phyloP scores from a whole-genome alignment of 345 rosid genomes.

The Fremontodendron californicum region DNA sequence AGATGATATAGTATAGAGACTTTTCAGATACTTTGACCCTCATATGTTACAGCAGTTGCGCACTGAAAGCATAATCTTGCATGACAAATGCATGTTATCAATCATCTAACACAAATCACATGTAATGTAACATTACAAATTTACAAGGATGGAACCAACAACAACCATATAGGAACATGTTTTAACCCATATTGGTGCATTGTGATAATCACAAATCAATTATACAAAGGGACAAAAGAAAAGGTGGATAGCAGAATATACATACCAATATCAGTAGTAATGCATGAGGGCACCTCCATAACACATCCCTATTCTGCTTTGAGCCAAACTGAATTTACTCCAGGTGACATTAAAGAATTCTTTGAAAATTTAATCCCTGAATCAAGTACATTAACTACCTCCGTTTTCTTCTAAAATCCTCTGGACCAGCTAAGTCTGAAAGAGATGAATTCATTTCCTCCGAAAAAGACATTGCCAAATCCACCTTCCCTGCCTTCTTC shows the following conservation, averaged over 20 bases:
- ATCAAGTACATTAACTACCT: not conserved
- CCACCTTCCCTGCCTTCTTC: slow-evolving; percentile 50
- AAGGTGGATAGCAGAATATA: not conserved
- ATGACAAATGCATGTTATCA: not conserved
- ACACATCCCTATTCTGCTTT: not conserved
- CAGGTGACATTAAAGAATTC: not conserved
- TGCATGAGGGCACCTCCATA: not conserved
- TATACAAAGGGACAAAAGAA: not conserved
- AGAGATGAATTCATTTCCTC: slow-evolving; percentile 63
- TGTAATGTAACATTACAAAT: not conserved
- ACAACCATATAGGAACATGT: not conserved
- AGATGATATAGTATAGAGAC: no score
- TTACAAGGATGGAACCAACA: not conserved
- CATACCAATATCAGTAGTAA: slow-evolving; percentile 18
- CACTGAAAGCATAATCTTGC: not conserved
- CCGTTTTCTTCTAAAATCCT: slow-evolving; percentile 51
- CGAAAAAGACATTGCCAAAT: slow-evolving; percentile 40
- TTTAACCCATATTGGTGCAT: not conserved
- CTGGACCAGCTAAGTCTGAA: slow-evolving; percentile 52
- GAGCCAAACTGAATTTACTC: slow-evolving; percentile 1
- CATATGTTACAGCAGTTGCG: not conserved
- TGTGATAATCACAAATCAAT: not conserved
- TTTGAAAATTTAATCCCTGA: not conserved
- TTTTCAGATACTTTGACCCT: no score
- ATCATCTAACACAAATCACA: not conserved